Base-by-base conservation (phyloP, 176 grass and related monocot genomes). In the Triticum dicoccoides region DNA sequence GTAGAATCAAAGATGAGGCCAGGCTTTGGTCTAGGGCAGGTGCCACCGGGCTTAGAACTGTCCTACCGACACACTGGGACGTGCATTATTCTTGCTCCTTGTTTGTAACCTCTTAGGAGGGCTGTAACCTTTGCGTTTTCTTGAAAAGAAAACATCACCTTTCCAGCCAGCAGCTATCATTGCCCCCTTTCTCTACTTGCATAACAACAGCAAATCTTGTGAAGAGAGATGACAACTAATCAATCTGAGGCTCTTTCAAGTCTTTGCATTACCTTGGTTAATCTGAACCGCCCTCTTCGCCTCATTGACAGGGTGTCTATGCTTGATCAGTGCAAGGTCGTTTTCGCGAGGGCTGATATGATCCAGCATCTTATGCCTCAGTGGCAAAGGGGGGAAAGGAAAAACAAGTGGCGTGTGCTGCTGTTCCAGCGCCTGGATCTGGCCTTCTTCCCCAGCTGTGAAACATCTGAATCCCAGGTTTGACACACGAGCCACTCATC, bases 401-500 rank as follows among this genome's bases (percentile, higher is more conserved):
- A 59, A n/a, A 41, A 67, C 20, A 33, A 59, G 30, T 83, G 74
- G 25, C 21, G 74, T 61, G 85, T 45, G 41, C 61, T 2, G 33
- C 63, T 30, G 47, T 44, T 83, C 39, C 25, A 62, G 65, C 59
- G 18, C 24, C 67, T 35, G 68, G 75, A 87, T 84, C 61, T 24
- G 27, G 34, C 18, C 20, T 84, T 76, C 81, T 80, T 84, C 85
- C 76, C 75, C 27, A 39, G 69, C 15, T 70, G 76, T 76, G 85
- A 87, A 91, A 91, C 47, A 76, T 91, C 59, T 69, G 49, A 37
- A 37, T 84, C 76, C 83, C 47, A 63, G 76, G 75, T 69, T 80
- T 25, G 27, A 37, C 68, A n/a, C 59, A 32, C 49, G 34, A 75
- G 75, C 12, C 42, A 17, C 61, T 45, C 23, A 32, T 66, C 79